Percentiles rank a stretch among this genome's conserved stretches.
These are phyloP conservation scores for Russula abietina DNA, from an alignment of 768 basidiomycete genomes.

Conservation along the genomic window DNA sequence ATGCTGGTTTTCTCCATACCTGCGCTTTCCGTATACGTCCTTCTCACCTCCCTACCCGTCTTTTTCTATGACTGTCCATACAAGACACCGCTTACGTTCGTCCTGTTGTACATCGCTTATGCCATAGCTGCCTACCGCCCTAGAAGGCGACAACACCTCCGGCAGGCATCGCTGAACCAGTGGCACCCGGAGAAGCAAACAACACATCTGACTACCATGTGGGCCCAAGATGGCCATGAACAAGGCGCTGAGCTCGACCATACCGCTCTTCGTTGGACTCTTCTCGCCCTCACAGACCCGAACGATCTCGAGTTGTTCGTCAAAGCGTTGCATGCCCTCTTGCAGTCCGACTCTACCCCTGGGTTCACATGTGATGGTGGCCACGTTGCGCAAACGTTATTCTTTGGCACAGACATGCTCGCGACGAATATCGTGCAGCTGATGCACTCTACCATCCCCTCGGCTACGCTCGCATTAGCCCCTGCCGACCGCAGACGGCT, in stretches of 20 bases:
- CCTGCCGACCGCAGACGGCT: constrained; percentile 4
- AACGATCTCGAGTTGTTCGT: constrained; percentile 15
- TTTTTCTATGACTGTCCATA: constrained; percentile 17
- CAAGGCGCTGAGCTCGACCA: constrained; percentile 16
- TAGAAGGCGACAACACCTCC: not conserved
- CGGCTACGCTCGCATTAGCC: not conserved
- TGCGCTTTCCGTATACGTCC: not conserved
- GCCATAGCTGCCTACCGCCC: not conserved
- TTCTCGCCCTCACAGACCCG: constrained; percentile 7
- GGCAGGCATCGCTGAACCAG: not conserved
- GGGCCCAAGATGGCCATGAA: not conserved
- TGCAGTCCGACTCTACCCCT: constrained; percentile 7
- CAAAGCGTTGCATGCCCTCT: constrained; percentile 4
- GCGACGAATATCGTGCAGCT: constrained; percentile 4
- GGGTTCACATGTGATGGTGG: not conserved
- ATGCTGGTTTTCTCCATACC: constrained; percentile 1
- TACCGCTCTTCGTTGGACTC: constrained; percentile 18
- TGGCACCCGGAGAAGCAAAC: constrained; percentile 1
- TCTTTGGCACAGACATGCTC: constrained; percentile 15
- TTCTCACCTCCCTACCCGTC: constrained; percentile 13
- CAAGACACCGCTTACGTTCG: constrained; percentile 15
- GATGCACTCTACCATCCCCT: constrained; percentile 7
- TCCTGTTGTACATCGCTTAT: constrained; percentile 12
- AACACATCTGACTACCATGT: constrained; percentile 1
- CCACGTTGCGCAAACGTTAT: constrained; percentile 3